These are phyloP conservation scores for Tilletiopsis washingtonensis DNA, from an alignment of 1,284 basidiomycete genomes.

Conservation along the genomic window DNA sequence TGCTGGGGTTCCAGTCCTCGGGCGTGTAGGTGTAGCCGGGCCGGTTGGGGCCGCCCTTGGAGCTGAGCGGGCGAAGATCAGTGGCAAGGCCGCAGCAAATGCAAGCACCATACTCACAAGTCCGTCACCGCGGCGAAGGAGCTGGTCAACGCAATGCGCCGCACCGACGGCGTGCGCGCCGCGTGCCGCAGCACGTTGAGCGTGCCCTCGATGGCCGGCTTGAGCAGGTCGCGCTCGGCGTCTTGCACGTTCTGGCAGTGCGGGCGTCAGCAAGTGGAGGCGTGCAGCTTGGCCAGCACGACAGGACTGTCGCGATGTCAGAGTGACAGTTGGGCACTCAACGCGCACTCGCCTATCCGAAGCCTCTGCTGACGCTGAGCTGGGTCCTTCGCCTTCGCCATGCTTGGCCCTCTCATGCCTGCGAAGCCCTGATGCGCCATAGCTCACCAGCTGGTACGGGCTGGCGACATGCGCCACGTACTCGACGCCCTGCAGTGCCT, in stretches of 20 bases:
- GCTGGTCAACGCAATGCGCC: conserved; percentile 39
- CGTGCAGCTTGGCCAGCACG: background rate
- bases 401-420: too few relatives aligned
- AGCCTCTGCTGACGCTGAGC: too few relatives aligned
- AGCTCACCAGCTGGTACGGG: conserved; percentile 27
- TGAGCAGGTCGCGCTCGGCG: conserved; percentile 43
- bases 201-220: conserved; percentile 47
- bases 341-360: too few relatives aligned
- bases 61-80: background rate
- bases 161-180: conserved; percentile 26
- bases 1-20: conserved; percentile 32
- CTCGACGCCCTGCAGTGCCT: conserved; percentile 36
- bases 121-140: conserved; percentile 38
- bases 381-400: too few relatives aligned
- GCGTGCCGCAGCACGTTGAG: conserved; percentile 39
- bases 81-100: too few relatives aligned
- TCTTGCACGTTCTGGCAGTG: conserved; percentile 24
- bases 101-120: too few relatives aligned
- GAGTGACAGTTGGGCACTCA: too few relatives aligned
- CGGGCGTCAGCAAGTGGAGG: background rate
- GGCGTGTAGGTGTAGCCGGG: conserved; percentile 30
- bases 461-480: conserved; percentile 27
- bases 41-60: conserved; percentile 31
- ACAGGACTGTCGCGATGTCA: too few relatives aligned
- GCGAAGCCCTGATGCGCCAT: too few relatives aligned